These are phyloP conservation scores for Geoglossum cookeanum DNA, from an alignment of 2,329 filamentous ascomycete species.

Conservation along the genomic window DNA sequence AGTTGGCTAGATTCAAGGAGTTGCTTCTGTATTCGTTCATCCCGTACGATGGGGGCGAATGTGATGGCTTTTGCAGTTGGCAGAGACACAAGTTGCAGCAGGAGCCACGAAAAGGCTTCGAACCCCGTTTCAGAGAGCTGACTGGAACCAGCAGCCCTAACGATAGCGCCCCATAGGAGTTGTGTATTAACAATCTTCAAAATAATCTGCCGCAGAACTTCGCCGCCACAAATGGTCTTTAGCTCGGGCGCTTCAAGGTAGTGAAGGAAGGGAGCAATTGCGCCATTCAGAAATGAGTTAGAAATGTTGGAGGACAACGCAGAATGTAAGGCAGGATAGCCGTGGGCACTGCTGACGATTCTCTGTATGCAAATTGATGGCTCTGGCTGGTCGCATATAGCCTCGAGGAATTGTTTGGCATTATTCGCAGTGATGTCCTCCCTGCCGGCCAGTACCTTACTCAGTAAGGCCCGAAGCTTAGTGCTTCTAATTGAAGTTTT, in stretches of 20 bases:
- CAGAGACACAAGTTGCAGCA: conserved; percentile 27
- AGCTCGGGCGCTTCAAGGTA: conserved; percentile 25
- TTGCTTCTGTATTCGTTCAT: conserved; percentile 10
- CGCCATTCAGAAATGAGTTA: conserved; percentile 25
- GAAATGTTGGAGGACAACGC: conserved; percentile 25
- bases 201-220: conserved; percentile 29
- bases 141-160: conserved; percentile 13
- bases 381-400: conserved; percentile 25
- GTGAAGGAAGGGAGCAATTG: conserved; percentile 16
- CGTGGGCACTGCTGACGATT: conserved; percentile 18
- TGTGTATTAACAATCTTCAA: conserved; percentile 23
- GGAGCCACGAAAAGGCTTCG: conserved; percentile 29
- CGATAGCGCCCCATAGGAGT: conserved; percentile 12
- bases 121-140: conserved; percentile 18
- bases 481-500: too few relatives aligned
- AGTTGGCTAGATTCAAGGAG: conserved; percentile 14
- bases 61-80: conserved; percentile 6
- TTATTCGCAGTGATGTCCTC: too few relatives aligned
- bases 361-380: conserved; percentile 22
- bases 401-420: conserved; percentile 20
- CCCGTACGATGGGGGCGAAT: background rate
- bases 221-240: conserved; percentile 30
- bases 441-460: too few relatives aligned
- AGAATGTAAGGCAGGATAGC: too few relatives aligned
- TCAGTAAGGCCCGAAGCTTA: too few relatives aligned